Evolutionary conservation across 441 rosid species (phyloP).

Genomic region (Geranium incanum): DNA sequence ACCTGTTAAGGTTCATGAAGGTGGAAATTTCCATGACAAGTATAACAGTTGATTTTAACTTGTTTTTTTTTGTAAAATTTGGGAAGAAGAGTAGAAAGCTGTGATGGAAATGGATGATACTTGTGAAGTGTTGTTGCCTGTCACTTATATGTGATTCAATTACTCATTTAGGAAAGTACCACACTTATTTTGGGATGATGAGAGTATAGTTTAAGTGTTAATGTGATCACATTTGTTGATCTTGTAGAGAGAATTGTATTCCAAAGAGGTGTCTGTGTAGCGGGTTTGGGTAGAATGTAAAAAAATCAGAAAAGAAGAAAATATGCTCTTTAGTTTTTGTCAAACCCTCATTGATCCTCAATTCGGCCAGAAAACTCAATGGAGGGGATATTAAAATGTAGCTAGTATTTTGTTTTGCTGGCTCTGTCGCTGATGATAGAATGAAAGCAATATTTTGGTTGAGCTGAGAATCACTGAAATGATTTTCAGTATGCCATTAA

Average conservation of each 20-base stretch:
- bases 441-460: neutral
- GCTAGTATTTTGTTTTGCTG: neutral
- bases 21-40: neutral
- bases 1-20: neutral
- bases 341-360: neutral
- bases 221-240: neutral
- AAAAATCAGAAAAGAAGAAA: neutral
- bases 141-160: neutral
- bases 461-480: constrained; percentile 1
- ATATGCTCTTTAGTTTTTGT: neutral
- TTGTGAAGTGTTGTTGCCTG: neutral
- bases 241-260: neutral
- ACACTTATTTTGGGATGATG: neutral
- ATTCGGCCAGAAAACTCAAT: neutral
- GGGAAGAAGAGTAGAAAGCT: neutral
- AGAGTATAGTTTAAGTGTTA: neutral
- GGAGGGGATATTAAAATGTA: neutral
- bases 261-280: neutral
- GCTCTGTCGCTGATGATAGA: neutral
- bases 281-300: neutral
- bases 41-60: neutral
- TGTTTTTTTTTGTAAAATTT: neutral
- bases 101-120: neutral
- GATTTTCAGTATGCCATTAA: neutral
- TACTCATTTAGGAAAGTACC: neutral